Percentiles rank a stretch among this genome's conserved stretches.
Evolutionary conservation across 2,329 filamentous ascomycete species (phyloP).

Genomic region (Venturiaceae sp.): DNA sequence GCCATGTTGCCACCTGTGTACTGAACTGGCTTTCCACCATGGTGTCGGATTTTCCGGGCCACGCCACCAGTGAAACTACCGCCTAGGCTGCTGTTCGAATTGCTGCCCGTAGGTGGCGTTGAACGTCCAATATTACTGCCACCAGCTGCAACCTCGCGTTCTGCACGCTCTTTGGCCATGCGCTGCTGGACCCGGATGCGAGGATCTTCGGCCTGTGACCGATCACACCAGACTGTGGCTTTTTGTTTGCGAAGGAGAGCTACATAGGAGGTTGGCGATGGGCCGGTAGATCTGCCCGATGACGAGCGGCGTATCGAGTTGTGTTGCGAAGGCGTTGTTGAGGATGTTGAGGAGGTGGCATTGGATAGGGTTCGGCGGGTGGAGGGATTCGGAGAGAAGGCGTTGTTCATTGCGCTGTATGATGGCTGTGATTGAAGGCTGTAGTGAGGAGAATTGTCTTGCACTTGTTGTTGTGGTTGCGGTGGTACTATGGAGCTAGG

Average conservation of each 20-base stretch:
- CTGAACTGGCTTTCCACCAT: conserved; percentile 65
- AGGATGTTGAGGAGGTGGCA: conserved; percentile 62
- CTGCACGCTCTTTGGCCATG: conserved; percentile 77
- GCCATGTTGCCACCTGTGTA: conserved; percentile 68
- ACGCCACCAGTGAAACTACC: conserved; percentile 49
- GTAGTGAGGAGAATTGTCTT: background rate
- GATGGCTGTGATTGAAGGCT: background rate
- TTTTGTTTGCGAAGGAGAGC: conserved; percentile 95
- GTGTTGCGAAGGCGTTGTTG: conserved; percentile 25
- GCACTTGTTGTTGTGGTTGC: background rate
- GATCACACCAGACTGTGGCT: conserved; percentile 96
- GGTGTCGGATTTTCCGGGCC: conserved; percentile 79
- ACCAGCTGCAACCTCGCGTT: conserved; percentile 66
- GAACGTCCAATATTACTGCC: conserved; percentile 23
- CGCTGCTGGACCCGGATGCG: conserved; percentile 72
- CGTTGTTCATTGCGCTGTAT: background rate
- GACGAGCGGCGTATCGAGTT: conserved; percentile 54
- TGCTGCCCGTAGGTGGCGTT: conserved; percentile 30
- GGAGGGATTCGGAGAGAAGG: background rate
- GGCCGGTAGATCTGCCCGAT: conserved; percentile 62
- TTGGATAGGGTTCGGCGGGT: conserved; percentile 53
- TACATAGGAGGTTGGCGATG: conserved; percentile 68
- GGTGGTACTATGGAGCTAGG: background rate
- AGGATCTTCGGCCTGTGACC: conserved; percentile 85
- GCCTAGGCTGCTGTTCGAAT: conserved; percentile 45